Evolutionary conservation across 2,329 filamentous ascomycete species (phyloP).

Genomic region (Curvularia sp.): DNA sequence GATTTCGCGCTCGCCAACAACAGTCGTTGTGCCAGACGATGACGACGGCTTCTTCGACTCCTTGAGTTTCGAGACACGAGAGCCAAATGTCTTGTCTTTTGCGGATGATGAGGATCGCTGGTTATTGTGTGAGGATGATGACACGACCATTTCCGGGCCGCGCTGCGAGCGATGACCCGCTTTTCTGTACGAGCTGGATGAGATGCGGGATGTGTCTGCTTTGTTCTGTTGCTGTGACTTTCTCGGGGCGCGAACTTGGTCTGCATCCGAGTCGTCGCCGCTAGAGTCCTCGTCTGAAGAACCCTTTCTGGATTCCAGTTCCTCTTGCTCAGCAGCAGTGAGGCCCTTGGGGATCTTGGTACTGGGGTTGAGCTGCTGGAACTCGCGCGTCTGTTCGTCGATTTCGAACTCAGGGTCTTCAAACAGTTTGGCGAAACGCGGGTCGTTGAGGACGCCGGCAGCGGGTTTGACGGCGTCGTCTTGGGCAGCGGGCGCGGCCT

Average conservation of each 20-base stretch:
- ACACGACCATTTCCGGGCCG: slow-evolving; percentile 61
- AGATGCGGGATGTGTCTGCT: slow-evolving; percentile 57
- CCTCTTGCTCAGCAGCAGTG: slow-evolving; percentile 67
- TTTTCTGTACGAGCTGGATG: slow-evolving; percentile 70
- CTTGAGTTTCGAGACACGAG: slow-evolving; percentile 56
- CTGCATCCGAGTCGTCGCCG: slow-evolving; percentile 34
- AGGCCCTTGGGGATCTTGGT: slow-evolving; percentile 65
- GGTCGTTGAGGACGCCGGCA: slow-evolving; percentile 71
- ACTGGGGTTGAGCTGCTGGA: slow-evolving; percentile 87
- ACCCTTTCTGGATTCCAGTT: slow-evolving; percentile 53
- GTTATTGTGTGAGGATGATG: slow-evolving; percentile 52
- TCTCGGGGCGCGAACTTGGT: slow-evolving; percentile 22
- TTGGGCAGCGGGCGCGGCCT: slow-evolving; percentile 36
- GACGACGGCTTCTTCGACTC: slow-evolving; percentile 27
- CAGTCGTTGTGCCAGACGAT: slow-evolving; percentile 30
- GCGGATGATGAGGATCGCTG: slow-evolving; percentile 39
- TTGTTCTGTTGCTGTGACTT: slow-evolving; percentile 32
- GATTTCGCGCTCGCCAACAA: slow-evolving; percentile 66
- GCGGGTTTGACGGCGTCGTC: slow-evolving; percentile 59
- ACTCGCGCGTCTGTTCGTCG: slow-evolving; percentile 88
- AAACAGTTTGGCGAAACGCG: slow-evolving; percentile 87
- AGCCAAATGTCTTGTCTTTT: slow-evolving; percentile 64
- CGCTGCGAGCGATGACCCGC: slow-evolving; percentile 57
- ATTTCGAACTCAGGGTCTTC: slow-evolving; percentile 92
- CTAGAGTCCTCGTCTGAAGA: slow-evolving; percentile 43